These are phyloP conservation scores for Phycomyces blakesleeanus DNA, from an alignment of 192 early-diverging fungal genomes.

Conservation along the genomic window DNA sequence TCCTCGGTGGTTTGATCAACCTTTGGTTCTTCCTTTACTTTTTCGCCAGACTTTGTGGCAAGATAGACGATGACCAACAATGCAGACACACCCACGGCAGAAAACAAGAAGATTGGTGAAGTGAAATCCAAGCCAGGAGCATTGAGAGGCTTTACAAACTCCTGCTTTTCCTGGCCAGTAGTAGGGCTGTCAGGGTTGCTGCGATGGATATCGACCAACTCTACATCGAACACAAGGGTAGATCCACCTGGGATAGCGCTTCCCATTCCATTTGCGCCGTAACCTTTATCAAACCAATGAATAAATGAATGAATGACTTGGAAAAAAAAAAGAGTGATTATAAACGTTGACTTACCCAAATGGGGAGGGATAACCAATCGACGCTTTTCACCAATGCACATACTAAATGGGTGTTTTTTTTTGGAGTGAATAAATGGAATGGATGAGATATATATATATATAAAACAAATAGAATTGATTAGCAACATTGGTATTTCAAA, in stretches of 20 bases:
- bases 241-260: constrained; percentile 78
- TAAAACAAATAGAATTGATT: background rate
- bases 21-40: background rate
- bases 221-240: constrained; percentile 78
- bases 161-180: background rate
- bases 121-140: background rate
- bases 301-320: too few species aligned
- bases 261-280: constrained; percentile 73
- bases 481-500: too few species aligned
- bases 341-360: constrained; percentile 40
- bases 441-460: background rate
- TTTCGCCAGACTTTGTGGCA: background rate
- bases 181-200: background rate
- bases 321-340: too few species aligned
- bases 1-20: background rate
- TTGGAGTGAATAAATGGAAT: background rate
- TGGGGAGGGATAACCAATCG: constrained; percentile 67
- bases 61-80: background rate
- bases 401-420: too few species aligned
- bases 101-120: background rate
- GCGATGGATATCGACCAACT: constrained; percentile 57
- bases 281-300: constrained; percentile 53
- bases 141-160: background rate
- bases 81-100: background rate
- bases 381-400: constrained; percentile 82